These are phyloP conservation scores for Teratosphaeria nubilosa DNA, from an alignment of 2,329 filamentous ascomycete genomes.

Conservation along the genomic window DNA sequence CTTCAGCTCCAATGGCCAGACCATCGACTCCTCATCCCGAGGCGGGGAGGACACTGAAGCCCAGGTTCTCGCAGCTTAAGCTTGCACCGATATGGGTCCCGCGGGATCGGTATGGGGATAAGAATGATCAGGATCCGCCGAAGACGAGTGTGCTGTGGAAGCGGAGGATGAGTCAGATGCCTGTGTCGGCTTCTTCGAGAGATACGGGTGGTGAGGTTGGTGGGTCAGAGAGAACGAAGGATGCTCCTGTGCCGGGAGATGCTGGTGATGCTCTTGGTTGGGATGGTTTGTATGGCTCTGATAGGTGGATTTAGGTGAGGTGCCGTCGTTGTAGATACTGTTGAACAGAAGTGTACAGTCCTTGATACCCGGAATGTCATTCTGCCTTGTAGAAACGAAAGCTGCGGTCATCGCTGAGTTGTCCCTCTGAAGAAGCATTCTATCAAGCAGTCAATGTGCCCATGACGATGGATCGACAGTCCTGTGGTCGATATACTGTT, in stretches of 20 bases:
- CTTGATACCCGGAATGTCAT: neutral
- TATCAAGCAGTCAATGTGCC: no score
- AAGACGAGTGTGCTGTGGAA: conserved; percentile 3
- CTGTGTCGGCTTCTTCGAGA: neutral
- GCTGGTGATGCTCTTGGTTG: neutral
- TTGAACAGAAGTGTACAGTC: no score
- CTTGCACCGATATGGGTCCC: conserved; percentile 3
- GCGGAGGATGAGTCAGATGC: neutral
- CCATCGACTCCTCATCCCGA: neutral
- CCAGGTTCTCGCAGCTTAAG: neutral
- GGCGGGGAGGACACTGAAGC: neutral
- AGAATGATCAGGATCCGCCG: neutral
- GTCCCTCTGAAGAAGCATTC: no score
- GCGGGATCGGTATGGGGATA: neutral
- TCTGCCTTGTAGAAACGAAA: no score
- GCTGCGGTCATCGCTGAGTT: no score
- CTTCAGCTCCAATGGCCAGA: neutral
- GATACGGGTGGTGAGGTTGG: neutral
- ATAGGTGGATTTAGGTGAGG: neutral
- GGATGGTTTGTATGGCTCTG: neutral
- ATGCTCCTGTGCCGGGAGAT: neutral
- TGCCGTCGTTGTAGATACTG: neutral
- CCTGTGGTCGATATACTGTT: no score
- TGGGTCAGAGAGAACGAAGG: neutral
- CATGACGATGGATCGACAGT: no score